Evolutionary conservation across 139 green algal genomes (phyloP).

Genomic region (Trebouxia sp.): DNA sequence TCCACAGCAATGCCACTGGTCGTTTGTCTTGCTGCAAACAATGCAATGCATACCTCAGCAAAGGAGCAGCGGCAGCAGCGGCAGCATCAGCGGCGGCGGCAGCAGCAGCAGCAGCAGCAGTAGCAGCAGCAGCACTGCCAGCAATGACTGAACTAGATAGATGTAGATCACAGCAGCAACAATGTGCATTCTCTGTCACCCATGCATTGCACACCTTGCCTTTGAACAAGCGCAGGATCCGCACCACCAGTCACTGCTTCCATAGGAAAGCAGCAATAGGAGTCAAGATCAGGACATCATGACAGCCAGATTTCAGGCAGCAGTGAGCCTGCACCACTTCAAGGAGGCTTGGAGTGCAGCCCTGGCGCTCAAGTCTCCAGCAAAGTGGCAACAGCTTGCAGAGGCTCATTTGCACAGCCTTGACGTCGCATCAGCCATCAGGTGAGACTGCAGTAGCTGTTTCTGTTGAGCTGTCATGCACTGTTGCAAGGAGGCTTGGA

Average conservation of each 20-base stretch:
- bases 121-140: no score
- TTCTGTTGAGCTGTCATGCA: background rate
- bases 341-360: slow-evolving; percentile 56
- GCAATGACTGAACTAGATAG: no score
- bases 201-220: no score
- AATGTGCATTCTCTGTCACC: no score
- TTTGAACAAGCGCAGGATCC: no score
- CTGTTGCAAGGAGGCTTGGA: background rate
- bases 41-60: no score
- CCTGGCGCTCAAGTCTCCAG: slow-evolving; percentile 41
- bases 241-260: background rate
- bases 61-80: no score
- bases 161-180: no score
- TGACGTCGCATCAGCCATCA: slow-evolving; percentile 65
- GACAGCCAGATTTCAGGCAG: slow-evolving; percentile 42
- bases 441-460: background rate
- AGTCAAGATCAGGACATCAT: background rate
- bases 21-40: no score
- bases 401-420: slow-evolving; percentile 46
- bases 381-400: slow-evolving; percentile 60
- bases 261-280: slow-evolving; percentile 17
- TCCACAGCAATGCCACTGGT: background rate
- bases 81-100: no score
- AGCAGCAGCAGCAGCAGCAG: no score
- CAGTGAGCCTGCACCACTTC: slow-evolving; percentile 48